Percentiles rank a stretch among this genome's conserved stretches.
Conservation (phyloP, 108 stramenopile genomes). For the Seminavis robusta region DNA sequence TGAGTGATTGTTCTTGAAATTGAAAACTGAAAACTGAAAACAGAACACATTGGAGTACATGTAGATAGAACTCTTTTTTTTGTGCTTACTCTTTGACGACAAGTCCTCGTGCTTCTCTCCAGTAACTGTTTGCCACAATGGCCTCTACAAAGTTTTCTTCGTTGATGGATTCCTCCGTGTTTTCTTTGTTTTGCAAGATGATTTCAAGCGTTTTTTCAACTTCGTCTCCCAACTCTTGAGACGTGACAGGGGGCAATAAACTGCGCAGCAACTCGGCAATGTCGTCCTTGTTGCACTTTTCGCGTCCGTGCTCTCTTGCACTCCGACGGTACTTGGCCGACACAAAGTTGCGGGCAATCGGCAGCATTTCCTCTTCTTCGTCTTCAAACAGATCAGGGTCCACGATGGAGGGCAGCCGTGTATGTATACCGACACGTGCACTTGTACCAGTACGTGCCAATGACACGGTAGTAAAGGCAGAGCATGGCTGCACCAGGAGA, state of each 20-base stretch:
- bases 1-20: no score
- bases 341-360: slow-evolving; percentile 6
- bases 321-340: slow-evolving; percentile 12
- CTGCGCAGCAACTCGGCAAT: slow-evolving; percentile 2
- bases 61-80: no score
- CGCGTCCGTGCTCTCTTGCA: slow-evolving; percentile 9
- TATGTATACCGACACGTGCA: no score
- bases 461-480: no score
- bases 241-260: slow-evolving; percentile 15
- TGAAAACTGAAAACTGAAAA: no score
- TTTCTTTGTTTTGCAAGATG: slow-evolving; percentile 2
- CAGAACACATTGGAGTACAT: no score
- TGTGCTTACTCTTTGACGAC: slow-evolving; percentile 25
- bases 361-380: slow-evolving; percentile 21
- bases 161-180: slow-evolving; percentile 4
- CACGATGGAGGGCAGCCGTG: no score
- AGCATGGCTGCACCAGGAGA: no score
- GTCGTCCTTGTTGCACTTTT: background rate
- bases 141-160: slow-evolving; percentile 20
- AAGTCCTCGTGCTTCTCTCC: slow-evolving; percentile 10
- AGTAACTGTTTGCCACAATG: slow-evolving; percentile 14
- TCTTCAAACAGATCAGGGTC: slow-evolving; percentile 2
- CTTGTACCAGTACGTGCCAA: no score
- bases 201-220: background rate
- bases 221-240: slow-evolving; percentile 7